Evolutionary conservation across 768 basidiomycete genomes (phyloP).

Genomic region (Termitomyces sp.): DNA sequence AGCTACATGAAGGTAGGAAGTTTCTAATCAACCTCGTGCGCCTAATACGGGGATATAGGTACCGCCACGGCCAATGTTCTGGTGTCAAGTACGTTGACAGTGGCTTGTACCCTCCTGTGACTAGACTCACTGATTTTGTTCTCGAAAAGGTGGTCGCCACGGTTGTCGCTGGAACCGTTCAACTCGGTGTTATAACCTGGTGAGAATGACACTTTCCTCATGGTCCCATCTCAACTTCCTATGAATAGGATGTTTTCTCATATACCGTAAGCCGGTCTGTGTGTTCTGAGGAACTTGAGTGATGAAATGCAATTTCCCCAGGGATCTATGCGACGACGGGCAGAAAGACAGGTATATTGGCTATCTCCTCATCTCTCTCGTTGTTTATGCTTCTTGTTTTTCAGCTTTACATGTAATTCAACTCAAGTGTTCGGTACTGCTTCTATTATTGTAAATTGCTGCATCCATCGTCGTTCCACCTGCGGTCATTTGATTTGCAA

Average conservation of each 20-base stretch:
- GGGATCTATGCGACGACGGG: slow-evolving; percentile 39
- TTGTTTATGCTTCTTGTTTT: not conserved
- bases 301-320: slow-evolving; percentile 11
- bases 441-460: slow-evolving; percentile 54
- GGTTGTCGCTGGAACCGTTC: slow-evolving; percentile 58
- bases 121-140: not conserved
- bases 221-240: not conserved
- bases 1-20: slow-evolving; percentile 43
- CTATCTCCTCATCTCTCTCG: not conserved
- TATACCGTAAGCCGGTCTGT: slow-evolving; percentile 38
- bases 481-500: slow-evolving; percentile 12
- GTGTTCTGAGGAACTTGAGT: not conserved
- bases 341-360: slow-evolving; percentile 38
- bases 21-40: not conserved
- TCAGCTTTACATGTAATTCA: slow-evolving; percentile 45
- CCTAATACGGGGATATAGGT: slow-evolving; percentile 28
- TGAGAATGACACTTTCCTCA: slow-evolving; percentile 15
- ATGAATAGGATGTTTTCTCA: slow-evolving; percentile 51
- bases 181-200: slow-evolving; percentile 66
- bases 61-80: slow-evolving; percentile 63
- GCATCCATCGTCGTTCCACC: not conserved
- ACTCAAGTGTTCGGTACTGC: slow-evolving; percentile 48
- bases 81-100: slow-evolving; percentile 41
- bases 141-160: slow-evolving; percentile 43
- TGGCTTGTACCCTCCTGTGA: not conserved